Evolutionary conservation across 768 basidiomycete genomes (phyloP), one percentile per base, ranked within the genome.

Genomic region (Leccinum subgranulosum): DNA sequence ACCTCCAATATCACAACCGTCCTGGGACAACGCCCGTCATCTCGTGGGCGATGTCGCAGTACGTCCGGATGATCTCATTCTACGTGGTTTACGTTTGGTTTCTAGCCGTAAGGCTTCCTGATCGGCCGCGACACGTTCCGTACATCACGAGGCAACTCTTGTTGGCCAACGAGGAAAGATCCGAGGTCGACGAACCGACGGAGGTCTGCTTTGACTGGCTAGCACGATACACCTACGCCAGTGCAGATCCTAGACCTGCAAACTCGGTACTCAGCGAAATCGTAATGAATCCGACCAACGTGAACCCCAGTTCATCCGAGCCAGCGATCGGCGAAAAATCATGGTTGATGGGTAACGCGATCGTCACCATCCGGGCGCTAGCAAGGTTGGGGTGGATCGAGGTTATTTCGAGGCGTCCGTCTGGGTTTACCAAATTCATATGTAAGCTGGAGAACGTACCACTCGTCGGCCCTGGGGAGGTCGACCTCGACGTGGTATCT

Each of bases 161-260:
- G 9, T 78, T 94, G 25, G 94, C 93, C 14, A 94, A 94, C 73
- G 88, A 90, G 58, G 86, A 83, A 14, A 83, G 82, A 53, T 75
- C 76, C 2, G 79, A 83, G 41, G 77, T 95, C 6, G 97, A 98
- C 70, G 92, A 91, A 58, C 87, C 88, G 27, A 92, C 94, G 0
- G 93, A 98, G 68, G 96, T 98, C 34, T 96, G 93, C 73, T 95
- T 98, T 67, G 97, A 99, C 70, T 98, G 95, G 94, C 80, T 99
- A 17, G 89, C 93, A 10, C 81, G 97, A 17, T 97, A 97, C 69
- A 89, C 96, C 0, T 98, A 95, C 65, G 93, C 88, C 14, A 94
- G 89, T 65, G 93, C 94, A 15, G 94, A 97, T 68, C 95, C 96
- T 1, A 84, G 90, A 15, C 93, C 96, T 2, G 84, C 93, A 1